Percentiles rank a stretch among this genome's conserved stretches.
These are phyloP conservation scores for Sphagnum fallax DNA, from an alignment of 228 moss, liverwort and hornwort species.

Conservation along the genomic window DNA sequence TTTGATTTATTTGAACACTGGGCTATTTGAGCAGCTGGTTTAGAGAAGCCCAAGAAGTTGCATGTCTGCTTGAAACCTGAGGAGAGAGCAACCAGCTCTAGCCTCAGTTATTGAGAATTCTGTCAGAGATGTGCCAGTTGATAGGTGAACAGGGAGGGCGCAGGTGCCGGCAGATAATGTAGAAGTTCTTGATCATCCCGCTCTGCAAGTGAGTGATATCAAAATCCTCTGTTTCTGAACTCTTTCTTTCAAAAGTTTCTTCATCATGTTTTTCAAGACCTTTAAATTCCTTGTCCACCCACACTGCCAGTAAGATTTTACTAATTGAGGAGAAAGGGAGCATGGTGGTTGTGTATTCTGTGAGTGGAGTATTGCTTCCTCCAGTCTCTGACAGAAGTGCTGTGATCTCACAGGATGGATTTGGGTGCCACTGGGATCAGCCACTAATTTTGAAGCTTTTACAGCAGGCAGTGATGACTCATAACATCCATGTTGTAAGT, in stretches of 20 bases:
- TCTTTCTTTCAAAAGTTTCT: too few relatives aligned
- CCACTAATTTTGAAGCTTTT: slow-evolving; percentile 56
- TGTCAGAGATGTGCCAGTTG: too few relatives aligned
- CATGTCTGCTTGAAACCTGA: too few relatives aligned
- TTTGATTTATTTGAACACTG: too few relatives aligned
- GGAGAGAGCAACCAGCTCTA: too few relatives aligned
- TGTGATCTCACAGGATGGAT: slow-evolving; percentile 61
- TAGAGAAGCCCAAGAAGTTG: too few relatives aligned
- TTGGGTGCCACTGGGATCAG: slow-evolving; percentile 54
- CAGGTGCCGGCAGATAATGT: slow-evolving; percentile 77
- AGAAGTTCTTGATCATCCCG: slow-evolving; percentile 70
- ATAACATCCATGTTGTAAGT: slow-evolving; percentile 64
- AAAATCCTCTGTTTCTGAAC: not conserved
- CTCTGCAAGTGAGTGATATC: slow-evolving; percentile 51
- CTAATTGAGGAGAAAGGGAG: too few relatives aligned
- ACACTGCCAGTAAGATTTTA: not conserved
- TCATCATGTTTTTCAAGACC: too few relatives aligned
- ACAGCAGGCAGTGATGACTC: slow-evolving; percentile 34
- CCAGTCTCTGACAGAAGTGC: not conserved
- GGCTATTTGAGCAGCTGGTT: too few relatives aligned
- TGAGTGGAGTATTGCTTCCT: not conserved
- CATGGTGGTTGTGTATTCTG: too few relatives aligned
- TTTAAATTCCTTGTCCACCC: too few relatives aligned
- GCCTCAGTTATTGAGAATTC: too few relatives aligned
- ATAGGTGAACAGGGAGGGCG: slow-evolving; percentile 18